Evolutionary conservation across 1,139 yeast genomes (phyloP).

Genomic region (Nakaseomyces bracarensis): DNA sequence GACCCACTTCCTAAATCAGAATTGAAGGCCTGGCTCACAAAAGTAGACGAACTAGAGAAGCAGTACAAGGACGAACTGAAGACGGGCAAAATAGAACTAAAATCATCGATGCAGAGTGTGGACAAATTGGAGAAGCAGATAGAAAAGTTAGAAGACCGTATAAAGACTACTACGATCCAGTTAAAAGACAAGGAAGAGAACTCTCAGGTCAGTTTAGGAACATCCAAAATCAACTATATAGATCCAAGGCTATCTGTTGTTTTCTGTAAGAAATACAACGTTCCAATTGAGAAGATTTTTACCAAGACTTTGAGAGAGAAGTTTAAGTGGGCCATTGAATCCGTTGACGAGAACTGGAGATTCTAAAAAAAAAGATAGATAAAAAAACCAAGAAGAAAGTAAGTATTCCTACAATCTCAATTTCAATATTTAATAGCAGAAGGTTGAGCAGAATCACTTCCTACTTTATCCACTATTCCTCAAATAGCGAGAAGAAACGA

Average conservation of each 20-base stretch:
- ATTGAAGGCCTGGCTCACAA: slow-evolving; percentile 49
- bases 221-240: slow-evolving; percentile 88
- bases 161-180: slow-evolving; percentile 59
- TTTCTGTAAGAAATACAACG: slow-evolving; percentile 77
- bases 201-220: slow-evolving; percentile 85
- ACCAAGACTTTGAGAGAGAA: slow-evolving; percentile 87
- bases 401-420: no score
- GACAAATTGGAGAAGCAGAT: slow-evolving; percentile 72
- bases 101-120: slow-evolving; percentile 43
- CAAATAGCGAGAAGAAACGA: no score
- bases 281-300: slow-evolving; percentile 87
- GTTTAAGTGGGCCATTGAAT: slow-evolving; percentile 93
- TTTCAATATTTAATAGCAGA: no score
- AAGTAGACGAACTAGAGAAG: slow-evolving; percentile 47
- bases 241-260: slow-evolving; percentile 90
- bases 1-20: slow-evolving; percentile 47
- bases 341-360: slow-evolving; percentile 82
- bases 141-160: slow-evolving; percentile 66
- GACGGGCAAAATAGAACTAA: slow-evolving; percentile 52
- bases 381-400: no score
- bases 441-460: no score
- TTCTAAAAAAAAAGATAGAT: slow-evolving; percentile 37
- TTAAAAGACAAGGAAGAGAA: slow-evolving; percentile 89
- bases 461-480: no score
- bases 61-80: slow-evolving; percentile 54